These are phyloP conservation scores for Malassezia sp. DNA, from an alignment of 1,284 basidiomycete genomes.

Conservation along the genomic window DNA sequence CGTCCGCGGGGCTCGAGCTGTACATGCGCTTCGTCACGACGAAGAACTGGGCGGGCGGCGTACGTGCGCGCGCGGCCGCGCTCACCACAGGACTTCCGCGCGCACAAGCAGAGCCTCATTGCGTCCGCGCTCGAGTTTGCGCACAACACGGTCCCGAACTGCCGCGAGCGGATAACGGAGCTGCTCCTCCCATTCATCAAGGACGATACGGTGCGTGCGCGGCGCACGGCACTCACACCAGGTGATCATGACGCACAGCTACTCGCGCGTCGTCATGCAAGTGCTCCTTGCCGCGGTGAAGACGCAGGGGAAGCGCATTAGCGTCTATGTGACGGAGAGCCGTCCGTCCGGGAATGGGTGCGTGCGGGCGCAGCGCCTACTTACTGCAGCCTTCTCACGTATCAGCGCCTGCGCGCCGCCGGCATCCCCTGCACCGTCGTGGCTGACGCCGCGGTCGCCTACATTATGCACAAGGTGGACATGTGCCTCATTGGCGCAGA, in stretches of 20 bases:
- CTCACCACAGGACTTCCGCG: slow-evolving; percentile 56
- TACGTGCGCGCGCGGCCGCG: slow-evolving; percentile 51
- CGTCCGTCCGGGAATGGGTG: slow-evolving; percentile 62
- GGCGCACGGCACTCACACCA: neutral
- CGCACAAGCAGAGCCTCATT: slow-evolving; percentile 69
- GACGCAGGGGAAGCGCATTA: slow-evolving; percentile 66
- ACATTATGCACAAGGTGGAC: slow-evolving; percentile 89
- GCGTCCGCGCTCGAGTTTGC: slow-evolving; percentile 67
- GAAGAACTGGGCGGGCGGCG: slow-evolving; percentile 68
- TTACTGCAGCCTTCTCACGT: slow-evolving; percentile 40
- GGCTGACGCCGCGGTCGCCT: slow-evolving; percentile 89
- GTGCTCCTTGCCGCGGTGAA: slow-evolving; percentile 72
- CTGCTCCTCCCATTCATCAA: slow-evolving; percentile 83
- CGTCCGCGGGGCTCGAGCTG: slow-evolving; percentile 78
- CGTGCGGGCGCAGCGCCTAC: too few species aligned
- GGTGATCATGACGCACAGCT: slow-evolving; percentile 76
- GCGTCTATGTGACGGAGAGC: slow-evolving; percentile 93
- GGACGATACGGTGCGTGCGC: slow-evolving; percentile 64
- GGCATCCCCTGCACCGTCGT: slow-evolving; percentile 91
- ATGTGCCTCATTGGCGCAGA: slow-evolving; percentile 92
- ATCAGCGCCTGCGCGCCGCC: slow-evolving; percentile 50
- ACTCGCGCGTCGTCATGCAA: slow-evolving; percentile 90
- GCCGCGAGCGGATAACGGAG: slow-evolving; percentile 77
- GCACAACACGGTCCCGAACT: slow-evolving; percentile 49
- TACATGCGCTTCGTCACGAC: slow-evolving; percentile 77